Evolutionary conservation across 345 rosid species (phyloP).

Genomic region (Nasturtium officinale): DNA sequence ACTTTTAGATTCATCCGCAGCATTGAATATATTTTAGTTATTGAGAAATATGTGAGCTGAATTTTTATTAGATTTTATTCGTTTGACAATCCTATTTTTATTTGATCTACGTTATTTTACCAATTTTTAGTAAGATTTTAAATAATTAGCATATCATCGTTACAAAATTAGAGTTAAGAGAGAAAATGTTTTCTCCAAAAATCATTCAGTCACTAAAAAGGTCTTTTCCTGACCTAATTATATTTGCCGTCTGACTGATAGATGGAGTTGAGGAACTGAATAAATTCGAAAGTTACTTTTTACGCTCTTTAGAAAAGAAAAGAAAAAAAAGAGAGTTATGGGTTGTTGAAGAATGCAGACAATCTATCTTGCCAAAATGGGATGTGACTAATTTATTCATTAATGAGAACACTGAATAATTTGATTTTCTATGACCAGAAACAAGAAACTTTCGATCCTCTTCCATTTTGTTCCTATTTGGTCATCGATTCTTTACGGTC

Average conservation of each 20-base stretch:
- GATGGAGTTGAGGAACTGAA: neutral
- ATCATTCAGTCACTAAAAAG: neutral
- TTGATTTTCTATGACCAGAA: neutral
- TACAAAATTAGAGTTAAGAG: neutral
- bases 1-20: neutral
- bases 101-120: neutral
- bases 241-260: neutral
- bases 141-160: neutral
- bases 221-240: neutral
- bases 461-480: neutral
- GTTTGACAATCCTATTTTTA: neutral
- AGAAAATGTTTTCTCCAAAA: neutral
- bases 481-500: neutral
- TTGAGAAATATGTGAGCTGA: neutral
- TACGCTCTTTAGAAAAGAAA: neutral
- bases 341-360: conserved; percentile 1
- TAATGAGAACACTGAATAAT: neutral
- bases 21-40: neutral
- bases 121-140: neutral
- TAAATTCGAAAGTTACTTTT: conserved; percentile 12
- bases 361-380: conserved; percentile 10
- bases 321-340: neutral
- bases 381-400: conserved; percentile 9
- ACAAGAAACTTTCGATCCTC: conserved; percentile 1
- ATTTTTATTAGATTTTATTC: too few relatives aligned